Percentiles rank a stretch among this genome's conserved stretches.
Evolutionary conservation across 768 basidiomycete genomes (phyloP).

Genomic region (Termitomyces sp.): DNA sequence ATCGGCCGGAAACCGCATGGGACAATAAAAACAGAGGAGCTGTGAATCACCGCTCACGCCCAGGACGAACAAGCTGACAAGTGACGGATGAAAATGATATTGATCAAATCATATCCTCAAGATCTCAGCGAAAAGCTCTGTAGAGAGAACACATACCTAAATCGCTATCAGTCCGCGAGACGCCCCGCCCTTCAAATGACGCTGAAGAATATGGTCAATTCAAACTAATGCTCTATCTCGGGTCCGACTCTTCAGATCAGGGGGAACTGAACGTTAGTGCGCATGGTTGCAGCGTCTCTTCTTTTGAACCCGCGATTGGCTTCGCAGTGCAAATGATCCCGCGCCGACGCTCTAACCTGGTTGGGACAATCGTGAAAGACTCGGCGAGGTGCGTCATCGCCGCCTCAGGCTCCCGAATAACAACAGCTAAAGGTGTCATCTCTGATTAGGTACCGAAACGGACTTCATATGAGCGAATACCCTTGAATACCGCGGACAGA

Average conservation of each 20-base stretch:
- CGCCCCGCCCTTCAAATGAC: not conserved
- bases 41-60: not conserved
- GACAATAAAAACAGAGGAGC: not conserved
- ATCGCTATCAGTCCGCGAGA: no score
- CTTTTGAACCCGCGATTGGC: not conserved
- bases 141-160: not conserved
- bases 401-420: not conserved
- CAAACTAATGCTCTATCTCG: not conserved
- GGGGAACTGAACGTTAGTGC: not conserved
- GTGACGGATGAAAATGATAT: not conserved
- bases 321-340: constrained; percentile 1
- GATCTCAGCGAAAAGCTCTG: no score
- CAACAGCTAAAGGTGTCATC: not conserved
- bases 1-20: no score
- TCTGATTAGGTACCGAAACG: not conserved
- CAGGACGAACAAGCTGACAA: not conserved
- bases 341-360: not conserved
- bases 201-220: not conserved
- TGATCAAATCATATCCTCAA: not conserved
- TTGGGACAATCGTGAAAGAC: not conserved
- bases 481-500: not conserved
- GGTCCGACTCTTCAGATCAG: not conserved
- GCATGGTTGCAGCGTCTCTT: not conserved
- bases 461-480: not conserved
- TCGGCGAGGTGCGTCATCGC: constrained; percentile 2